These are phyloP conservation scores for Jamesozyma lodderae DNA, from an alignment of 805 yeast species.

Conservation along the genomic window DNA sequence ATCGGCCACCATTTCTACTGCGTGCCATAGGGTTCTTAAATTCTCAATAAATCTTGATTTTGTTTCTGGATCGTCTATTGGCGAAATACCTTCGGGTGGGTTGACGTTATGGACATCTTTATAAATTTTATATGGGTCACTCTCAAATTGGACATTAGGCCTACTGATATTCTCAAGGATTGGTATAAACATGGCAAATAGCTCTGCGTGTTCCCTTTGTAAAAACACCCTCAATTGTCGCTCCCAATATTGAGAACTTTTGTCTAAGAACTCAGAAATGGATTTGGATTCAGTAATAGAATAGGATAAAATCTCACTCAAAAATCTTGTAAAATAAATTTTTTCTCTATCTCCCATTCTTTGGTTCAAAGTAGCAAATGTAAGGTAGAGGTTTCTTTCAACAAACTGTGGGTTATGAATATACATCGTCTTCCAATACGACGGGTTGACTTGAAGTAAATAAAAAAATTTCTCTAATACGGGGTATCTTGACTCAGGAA, in stretches of 20 bases:
- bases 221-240: slow-evolving; percentile 34
- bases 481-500: slow-evolving; percentile 15
- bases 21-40: slow-evolving; percentile 65
- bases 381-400: slow-evolving; percentile 22
- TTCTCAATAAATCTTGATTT: slow-evolving; percentile 62
- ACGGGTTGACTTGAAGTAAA: slow-evolving; percentile 74
- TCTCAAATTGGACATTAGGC: slow-evolving; percentile 53
- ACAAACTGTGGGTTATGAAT: slow-evolving; percentile 28
- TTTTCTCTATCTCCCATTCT: slow-evolving; percentile 50
- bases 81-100: slow-evolving; percentile 45
- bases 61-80: slow-evolving; percentile 74
- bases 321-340: slow-evolving; percentile 49
- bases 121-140: slow-evolving; percentile 63
- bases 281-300: slow-evolving; percentile 30
- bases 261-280: slow-evolving; percentile 20
- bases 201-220: slow-evolving; percentile 31
- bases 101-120: slow-evolving; percentile 32
- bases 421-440: slow-evolving; percentile 54
- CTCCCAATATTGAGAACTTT: slow-evolving; percentile 35
- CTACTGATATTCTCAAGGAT: slow-evolving; percentile 32
- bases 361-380: slow-evolving; percentile 25
- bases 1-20: slow-evolving; percentile 51
- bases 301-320: slow-evolving; percentile 38
- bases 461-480: slow-evolving; percentile 69
- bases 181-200: slow-evolving; percentile 30